Evolutionary conservation across 208 protist genomes (phyloP).

Genomic region (Wallacemonas sp.): DNA sequence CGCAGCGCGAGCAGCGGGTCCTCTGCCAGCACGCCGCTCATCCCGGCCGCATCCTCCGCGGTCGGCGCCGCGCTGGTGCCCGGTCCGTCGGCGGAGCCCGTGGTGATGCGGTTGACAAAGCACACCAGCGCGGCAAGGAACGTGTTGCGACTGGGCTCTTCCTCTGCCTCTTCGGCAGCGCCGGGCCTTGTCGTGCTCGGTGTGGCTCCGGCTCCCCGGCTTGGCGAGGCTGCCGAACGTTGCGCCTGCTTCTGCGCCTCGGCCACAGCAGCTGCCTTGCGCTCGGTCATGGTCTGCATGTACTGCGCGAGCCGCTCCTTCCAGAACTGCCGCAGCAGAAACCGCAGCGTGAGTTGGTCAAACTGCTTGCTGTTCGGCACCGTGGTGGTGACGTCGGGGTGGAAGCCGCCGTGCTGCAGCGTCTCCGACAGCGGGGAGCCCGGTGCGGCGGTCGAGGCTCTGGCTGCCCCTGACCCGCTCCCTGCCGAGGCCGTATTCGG

Average conservation of each 20-base stretch:
- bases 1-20: constrained; percentile 20
- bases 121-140: constrained; percentile 61
- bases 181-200: too few species aligned
- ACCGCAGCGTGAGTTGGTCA: constrained; percentile 64
- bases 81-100: background rate
- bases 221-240: too few species aligned
- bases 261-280: background rate
- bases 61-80: background rate
- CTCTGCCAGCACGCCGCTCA: background rate
- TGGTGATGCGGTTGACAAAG: constrained; percentile 37
- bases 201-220: too few species aligned
- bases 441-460: background rate
- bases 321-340: constrained; percentile 81
- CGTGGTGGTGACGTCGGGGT: constrained; percentile 1
- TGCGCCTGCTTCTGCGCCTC: background rate
- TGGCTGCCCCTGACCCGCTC: background rate
- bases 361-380: constrained; percentile 53
- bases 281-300: constrained; percentile 39
- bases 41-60: too few species aligned
- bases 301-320: constrained; percentile 59
- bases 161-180: constrained; percentile 11
- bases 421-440: background rate
- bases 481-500: background rate
- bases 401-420: background rate
- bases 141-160: constrained; percentile 12